These are phyloP conservation scores for Austroboletus eburneus DNA, from an alignment of 768 basidiomycete genomes.

Conservation along the genomic window DNA sequence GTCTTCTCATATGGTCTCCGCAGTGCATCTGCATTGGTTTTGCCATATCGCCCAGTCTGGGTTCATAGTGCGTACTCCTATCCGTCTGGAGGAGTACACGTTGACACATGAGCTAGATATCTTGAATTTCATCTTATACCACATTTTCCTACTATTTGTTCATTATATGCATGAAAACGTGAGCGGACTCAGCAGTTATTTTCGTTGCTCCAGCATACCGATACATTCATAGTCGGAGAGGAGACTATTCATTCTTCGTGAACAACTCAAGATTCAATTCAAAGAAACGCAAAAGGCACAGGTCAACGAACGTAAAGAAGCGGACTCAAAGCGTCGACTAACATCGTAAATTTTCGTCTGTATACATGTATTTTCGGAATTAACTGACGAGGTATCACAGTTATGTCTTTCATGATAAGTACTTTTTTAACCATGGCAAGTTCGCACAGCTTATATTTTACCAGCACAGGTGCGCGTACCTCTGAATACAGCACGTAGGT, in stretches of 20 bases:
- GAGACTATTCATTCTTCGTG: slow-evolving; percentile 62
- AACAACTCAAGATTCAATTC: slow-evolving; percentile 73
- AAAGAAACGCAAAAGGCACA: slow-evolving; percentile 69
- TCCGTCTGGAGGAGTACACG: neutral
- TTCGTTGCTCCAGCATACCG: neutral
- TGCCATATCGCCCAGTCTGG: slow-evolving; percentile 37
- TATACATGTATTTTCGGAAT: slow-evolving; percentile 5
- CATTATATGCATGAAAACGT: slow-evolving; percentile 64
- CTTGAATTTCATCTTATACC: slow-evolving; percentile 74
- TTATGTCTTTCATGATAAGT: slow-evolving; percentile 77
- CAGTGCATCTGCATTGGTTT: slow-evolving; percentile 34
- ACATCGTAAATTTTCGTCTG: slow-evolving; percentile 58
- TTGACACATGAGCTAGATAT: slow-evolving; percentile 38
- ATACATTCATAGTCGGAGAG: slow-evolving; percentile 41
- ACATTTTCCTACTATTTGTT: slow-evolving; percentile 75
- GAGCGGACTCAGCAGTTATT: slow-evolving; percentile 15
- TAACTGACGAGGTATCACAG: slow-evolving; percentile 31
- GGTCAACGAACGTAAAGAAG: slow-evolving; percentile 66
- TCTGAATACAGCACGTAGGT: slow-evolving; percentile 63
- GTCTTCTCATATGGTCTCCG: slow-evolving; percentile 17
- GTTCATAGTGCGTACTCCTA: slow-evolving; percentile 32
- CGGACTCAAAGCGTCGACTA: slow-evolving; percentile 77
- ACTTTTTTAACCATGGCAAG: slow-evolving; percentile 2
- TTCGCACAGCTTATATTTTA: slow-evolving; percentile 12
- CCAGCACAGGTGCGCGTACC: slow-evolving; percentile 71